phyloP scores from a whole-genome alignment of 768 basidiomycete genomes.

The Pleurotus cornucopiae region DNA sequence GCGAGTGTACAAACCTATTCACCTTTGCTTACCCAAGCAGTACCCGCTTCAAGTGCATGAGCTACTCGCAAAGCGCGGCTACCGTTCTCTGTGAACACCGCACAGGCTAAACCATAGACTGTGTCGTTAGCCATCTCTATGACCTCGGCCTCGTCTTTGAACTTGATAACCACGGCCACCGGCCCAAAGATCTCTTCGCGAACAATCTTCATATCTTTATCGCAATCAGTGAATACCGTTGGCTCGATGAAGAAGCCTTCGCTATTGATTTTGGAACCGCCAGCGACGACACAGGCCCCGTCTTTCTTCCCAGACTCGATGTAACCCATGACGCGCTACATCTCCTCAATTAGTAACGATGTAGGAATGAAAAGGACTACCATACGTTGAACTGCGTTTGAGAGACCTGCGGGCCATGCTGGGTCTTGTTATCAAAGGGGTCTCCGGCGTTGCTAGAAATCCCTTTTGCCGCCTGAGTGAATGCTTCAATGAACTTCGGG shows the following conservation, averaged over 20 bases:
- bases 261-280: constrained; percentile 53
- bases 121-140: constrained; percentile 71
- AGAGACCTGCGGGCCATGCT: constrained; percentile 73
- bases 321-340: constrained; percentile 70
- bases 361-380: background rate
- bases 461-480: constrained; percentile 47
- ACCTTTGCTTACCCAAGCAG: constrained; percentile 41
- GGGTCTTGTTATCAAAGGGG: constrained; percentile 51
- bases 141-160: constrained; percentile 59
- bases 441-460: constrained; percentile 52
- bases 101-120: constrained; percentile 72
- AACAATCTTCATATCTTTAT: constrained; percentile 71
- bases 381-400: constrained; percentile 61
- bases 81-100: constrained; percentile 70
- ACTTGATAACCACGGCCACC: constrained; percentile 72
- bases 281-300: constrained; percentile 63
- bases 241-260: constrained; percentile 66
- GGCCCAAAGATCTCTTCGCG: constrained; percentile 79
- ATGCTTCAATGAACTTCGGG: constrained; percentile 63
- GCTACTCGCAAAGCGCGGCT: constrained; percentile 61
- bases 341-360: background rate
- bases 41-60: constrained; percentile 64
- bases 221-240: constrained; percentile 69
- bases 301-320: constrained; percentile 70
- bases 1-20: too few species aligned